phyloP scores from a whole-genome alignment of 1,284 basidiomycete species.

The Fomes fomentarius region DNA sequence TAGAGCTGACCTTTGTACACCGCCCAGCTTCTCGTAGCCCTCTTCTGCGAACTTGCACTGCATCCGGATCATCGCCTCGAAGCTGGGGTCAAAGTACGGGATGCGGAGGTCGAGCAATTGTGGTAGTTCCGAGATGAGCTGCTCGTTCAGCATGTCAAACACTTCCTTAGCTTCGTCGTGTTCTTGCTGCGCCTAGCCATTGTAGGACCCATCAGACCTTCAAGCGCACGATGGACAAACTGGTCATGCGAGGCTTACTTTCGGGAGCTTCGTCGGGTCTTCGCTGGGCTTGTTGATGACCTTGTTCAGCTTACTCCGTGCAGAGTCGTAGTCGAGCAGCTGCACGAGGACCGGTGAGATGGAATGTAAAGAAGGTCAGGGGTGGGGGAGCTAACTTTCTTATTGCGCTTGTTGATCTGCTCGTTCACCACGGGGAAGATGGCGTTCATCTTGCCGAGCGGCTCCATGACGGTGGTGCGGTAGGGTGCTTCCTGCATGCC shows the following conservation, averaged over 20 bases:
- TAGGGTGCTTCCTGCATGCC: constrained; percentile 83
- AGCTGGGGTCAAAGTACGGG: constrained; percentile 97
- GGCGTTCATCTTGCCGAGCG: constrained; percentile 92
- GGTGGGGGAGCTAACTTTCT: constrained; percentile 72
- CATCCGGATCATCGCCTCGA: constrained; percentile 99
- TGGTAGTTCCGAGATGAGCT: constrained; percentile 90
- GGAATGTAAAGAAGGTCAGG: not conserved
- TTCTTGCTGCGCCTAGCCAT: constrained; percentile 84
- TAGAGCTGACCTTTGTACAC: constrained; percentile 78
- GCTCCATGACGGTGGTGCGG: constrained; percentile 94
- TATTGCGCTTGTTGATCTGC: constrained; percentile 92
- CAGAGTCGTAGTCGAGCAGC: constrained; percentile 95
- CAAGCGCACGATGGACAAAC: not conserved
- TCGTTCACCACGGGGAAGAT: constrained; percentile 97
- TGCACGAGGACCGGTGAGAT: constrained; percentile 35
- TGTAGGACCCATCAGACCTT: not conserved
- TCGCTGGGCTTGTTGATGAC: constrained; percentile 92
- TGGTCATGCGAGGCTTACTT: constrained; percentile 45
- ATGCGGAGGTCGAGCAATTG: constrained; percentile 93
- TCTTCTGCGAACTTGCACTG: constrained; percentile 97
- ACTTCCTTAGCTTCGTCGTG: constrained; percentile 93
- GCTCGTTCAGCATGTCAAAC: constrained; percentile 92
- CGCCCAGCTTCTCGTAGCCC: constrained; percentile 96
- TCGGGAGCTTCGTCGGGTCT: constrained; percentile 90
- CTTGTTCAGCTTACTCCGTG: constrained; percentile 88